Percentiles rank a stretch among this genome's conserved stretches.
Conservation (phyloP, 2,329 filamentous ascomycete species). For the Colletotrichum sp. region DNA sequence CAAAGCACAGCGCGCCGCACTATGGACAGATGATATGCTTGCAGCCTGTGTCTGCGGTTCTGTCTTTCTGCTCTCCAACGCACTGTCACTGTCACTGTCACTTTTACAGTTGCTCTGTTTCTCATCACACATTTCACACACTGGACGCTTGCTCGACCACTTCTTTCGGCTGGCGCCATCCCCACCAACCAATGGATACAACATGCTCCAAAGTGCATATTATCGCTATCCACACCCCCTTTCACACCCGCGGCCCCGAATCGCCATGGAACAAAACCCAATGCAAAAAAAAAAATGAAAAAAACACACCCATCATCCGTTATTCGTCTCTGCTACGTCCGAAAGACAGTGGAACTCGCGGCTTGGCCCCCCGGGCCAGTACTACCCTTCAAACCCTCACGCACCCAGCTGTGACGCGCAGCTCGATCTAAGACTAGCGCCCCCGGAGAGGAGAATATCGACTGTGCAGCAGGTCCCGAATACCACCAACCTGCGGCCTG, state of each 20-base stretch:
- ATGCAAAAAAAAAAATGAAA: neutral
- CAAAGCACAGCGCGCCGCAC: neutral
- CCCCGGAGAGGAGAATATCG: slow-evolving; percentile 14
- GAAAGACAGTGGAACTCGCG: slow-evolving; percentile 17
- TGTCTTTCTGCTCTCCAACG: neutral
- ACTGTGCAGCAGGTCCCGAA: slow-evolving; percentile 21
- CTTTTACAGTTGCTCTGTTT: neutral
- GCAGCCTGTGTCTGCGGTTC: neutral
- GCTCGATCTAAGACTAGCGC: slow-evolving; percentile 20
- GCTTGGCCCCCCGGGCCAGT: neutral
- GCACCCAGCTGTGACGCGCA: slow-evolving; percentile 19
- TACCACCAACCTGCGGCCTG: slow-evolving; percentile 2
- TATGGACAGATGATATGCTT: neutral
- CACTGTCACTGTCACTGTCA: neutral
- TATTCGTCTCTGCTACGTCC: slow-evolving; percentile 19
- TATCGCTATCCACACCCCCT: neutral
- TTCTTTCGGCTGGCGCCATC: neutral
- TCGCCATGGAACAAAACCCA: neutral
- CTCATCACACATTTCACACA: neutral
- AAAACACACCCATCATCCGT: neutral
- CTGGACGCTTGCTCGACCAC: neutral
- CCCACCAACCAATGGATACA: neutral
- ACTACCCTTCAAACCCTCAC: neutral
- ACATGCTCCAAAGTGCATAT: neutral
- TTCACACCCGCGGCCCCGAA: neutral